A percentile compares a stretch with the other conserved stretches of the same genome.
Conservation (phyloP, 495 filamentous ascomycete genomes). For the Aspergillus cavernicola region DNA sequence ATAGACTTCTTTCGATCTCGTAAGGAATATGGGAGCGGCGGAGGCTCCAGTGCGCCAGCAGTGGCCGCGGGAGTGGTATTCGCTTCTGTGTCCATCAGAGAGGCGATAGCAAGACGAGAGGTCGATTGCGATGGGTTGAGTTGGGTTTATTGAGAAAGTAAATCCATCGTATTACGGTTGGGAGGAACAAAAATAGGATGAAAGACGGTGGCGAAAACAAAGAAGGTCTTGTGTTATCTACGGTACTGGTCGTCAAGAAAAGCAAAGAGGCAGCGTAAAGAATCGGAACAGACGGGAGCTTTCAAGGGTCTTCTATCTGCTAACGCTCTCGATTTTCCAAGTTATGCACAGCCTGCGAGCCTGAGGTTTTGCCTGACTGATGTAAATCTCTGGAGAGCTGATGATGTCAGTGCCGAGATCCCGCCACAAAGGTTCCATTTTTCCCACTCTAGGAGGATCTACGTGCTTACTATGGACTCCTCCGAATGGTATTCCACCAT, state of each 20-base stretch:
- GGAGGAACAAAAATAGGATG: not conserved
- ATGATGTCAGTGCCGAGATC: constrained; percentile 5
- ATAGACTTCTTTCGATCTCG: constrained; percentile 52
- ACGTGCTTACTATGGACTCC: too few species aligned
- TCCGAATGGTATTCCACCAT: too few species aligned
- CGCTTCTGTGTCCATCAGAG: constrained; percentile 37
- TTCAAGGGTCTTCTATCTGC: not conserved
- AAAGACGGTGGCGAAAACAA: not conserved
- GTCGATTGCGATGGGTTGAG: not conserved
- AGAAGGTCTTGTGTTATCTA: too few species aligned
- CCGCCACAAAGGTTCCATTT: not conserved
- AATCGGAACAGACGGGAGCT: not conserved
- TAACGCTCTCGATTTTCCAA: not conserved
- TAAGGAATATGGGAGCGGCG: constrained; percentile 54
- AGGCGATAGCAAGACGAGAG: not conserved
- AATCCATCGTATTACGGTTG: not conserved
- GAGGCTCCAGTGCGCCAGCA: constrained; percentile 35
- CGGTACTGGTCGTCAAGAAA: too few species aligned
- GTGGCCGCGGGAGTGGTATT: not conserved
- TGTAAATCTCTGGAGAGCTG: not conserved
- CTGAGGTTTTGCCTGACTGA: constrained; percentile 1
- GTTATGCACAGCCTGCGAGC: not conserved
- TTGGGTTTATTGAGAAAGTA: not conserved
- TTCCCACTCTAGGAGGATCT: not conserved
- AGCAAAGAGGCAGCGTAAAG: not conserved